These are phyloP conservation scores for Chalara sp. DNA, from an alignment of 2,329 filamentous ascomycete species.

Conservation along the genomic window DNA sequence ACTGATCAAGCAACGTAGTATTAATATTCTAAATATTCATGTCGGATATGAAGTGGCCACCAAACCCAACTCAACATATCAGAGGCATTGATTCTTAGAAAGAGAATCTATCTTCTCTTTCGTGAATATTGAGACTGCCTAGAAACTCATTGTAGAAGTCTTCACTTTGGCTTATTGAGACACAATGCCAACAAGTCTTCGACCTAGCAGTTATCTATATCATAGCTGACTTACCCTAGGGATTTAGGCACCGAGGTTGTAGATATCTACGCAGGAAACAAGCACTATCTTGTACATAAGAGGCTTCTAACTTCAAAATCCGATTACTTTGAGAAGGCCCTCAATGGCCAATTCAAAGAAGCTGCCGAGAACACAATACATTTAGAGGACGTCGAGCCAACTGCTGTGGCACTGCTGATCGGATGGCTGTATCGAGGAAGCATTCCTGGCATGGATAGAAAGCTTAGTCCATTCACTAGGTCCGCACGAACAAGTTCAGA, in stretches of 20 bases:
- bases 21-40: too few species aligned
- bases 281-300: constrained; percentile 18
- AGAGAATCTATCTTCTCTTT: too few species aligned
- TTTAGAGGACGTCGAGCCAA: constrained; percentile 12
- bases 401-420: constrained; percentile 13
- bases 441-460: constrained; percentile 5
- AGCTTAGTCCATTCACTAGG: not conserved
- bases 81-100: too few species aligned
- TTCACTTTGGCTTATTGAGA: too few species aligned
- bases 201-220: too few species aligned
- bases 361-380: constrained; percentile 10
- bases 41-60: too few species aligned
- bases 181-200: too few species aligned
- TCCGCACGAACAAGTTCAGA: not conserved
- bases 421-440: constrained; percentile 16
- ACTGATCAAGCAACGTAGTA: too few species aligned
- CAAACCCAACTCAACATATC: too few species aligned
- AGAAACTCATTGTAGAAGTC: too few species aligned
- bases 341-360: constrained; percentile 17
- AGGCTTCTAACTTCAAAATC: constrained; percentile 17
- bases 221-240: constrained; percentile 1
- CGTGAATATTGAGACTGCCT: too few species aligned
- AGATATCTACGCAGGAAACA: constrained; percentile 15
- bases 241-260: constrained; percentile 16
- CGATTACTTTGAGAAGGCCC: constrained; percentile 17